Percentiles rank a stretch among this genome's conserved stretches.
These are phyloP conservation scores for Dinochytrium kinnereticum DNA, from an alignment of 371 early-diverging fungal species.

Conservation along the genomic window DNA sequence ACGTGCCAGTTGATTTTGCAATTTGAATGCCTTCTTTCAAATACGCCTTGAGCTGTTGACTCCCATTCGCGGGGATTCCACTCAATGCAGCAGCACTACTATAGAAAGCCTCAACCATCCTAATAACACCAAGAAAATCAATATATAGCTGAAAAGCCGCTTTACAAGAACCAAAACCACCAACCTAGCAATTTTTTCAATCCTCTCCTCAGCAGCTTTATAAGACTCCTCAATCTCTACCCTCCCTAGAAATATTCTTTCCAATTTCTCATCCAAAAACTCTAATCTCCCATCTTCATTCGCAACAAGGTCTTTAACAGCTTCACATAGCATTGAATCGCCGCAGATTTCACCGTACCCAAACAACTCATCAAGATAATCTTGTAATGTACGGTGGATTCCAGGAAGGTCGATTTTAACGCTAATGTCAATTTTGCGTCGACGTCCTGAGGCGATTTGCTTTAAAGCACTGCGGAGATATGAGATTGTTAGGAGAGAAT, in stretches of 20 bases:
- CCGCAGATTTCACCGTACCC: not conserved
- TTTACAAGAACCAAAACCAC: too few relatives aligned
- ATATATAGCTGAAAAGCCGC: not conserved
- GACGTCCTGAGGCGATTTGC: not conserved
- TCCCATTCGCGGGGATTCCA: not conserved
- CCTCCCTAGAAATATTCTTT: not conserved
- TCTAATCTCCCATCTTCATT: not conserved
- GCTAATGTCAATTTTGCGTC: not conserved
- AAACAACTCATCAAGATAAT: not conserved
- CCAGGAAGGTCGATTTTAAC: not conserved
- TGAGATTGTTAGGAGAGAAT: not conserved
- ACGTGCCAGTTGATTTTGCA: not conserved
- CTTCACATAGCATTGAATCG: not conserved
- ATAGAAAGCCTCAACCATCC: not conserved
- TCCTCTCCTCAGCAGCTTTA: not conserved
- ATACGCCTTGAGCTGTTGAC: not conserved
- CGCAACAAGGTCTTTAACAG: not conserved
- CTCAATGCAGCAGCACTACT: not conserved
- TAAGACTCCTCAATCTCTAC: not conserved
- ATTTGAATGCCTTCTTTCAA: not conserved
- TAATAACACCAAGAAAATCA: not conserved
- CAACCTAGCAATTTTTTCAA: not conserved
- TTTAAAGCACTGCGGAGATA: not conserved
- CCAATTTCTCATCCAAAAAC: not conserved
- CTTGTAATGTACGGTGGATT: not conserved